Conservation (phyloP, 768 basidiomycete species). For the Cubamyces lactineus region DNA sequence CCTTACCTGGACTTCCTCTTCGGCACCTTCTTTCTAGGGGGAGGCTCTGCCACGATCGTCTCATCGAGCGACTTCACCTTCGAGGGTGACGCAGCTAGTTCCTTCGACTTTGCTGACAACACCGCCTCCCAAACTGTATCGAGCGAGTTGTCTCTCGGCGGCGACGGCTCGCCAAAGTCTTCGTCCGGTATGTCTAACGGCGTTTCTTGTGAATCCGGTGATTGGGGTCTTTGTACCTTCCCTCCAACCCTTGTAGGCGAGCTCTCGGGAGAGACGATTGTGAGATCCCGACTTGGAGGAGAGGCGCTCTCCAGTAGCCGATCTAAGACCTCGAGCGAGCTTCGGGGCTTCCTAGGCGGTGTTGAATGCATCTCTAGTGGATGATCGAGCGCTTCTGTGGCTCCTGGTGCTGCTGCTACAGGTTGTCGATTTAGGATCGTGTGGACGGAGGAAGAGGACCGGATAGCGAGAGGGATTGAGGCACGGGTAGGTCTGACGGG, state of each 20-base stretch:
- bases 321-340: constrained; percentile 28
- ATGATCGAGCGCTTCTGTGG: neutral
- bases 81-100: constrained; percentile 67
- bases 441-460: neutral
- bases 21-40: constrained; percentile 45
- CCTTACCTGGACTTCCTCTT: constrained; percentile 69
- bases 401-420: neutral
- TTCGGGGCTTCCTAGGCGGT: constrained; percentile 16
- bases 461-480: neutral
- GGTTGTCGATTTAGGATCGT: neutral
- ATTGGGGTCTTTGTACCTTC: neutral
- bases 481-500: neutral
- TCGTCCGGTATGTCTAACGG: constrained; percentile 24
- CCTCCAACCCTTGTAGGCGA: neutral
- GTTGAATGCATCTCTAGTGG: constrained; percentile 11
- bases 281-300: constrained; percentile 14
- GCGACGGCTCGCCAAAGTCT: constrained; percentile 16
- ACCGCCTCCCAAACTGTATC: constrained; percentile 70
- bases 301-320: constrained; percentile 30
- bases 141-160: constrained; percentile 39
- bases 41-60: constrained; percentile 25
- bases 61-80: constrained; percentile 73
- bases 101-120: constrained; percentile 63
- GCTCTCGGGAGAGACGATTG: constrained; percentile 6
- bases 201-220: constrained; percentile 17